These are phyloP conservation scores for Blastobotrys peoriensis DNA, from an alignment of 805 yeast genomes.

Conservation along the genomic window DNA sequence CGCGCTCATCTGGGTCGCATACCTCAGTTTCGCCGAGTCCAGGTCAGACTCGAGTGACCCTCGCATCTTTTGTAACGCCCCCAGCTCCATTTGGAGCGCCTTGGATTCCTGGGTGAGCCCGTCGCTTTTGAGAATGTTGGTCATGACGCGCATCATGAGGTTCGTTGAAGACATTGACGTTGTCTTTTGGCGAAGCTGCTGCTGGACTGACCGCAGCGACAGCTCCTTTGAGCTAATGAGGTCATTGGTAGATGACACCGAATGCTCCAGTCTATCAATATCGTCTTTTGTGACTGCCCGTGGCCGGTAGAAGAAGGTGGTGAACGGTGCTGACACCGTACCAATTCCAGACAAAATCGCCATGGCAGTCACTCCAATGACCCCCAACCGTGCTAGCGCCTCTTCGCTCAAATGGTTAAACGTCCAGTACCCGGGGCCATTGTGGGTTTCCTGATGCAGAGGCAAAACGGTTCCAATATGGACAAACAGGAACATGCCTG, in stretches of 20 bases:
- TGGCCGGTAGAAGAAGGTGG: conserved; percentile 28
- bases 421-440: not conserved
- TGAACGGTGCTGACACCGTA: conserved; percentile 36
- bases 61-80: conserved; percentile 29
- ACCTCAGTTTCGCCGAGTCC: conserved; percentile 19
- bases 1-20: conserved; percentile 21
- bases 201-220: conserved; percentile 17
- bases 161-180: conserved; percentile 23
- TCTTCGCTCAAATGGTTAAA: conserved; percentile 14
- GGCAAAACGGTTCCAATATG: conserved; percentile 26
- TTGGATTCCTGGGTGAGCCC: conserved; percentile 15
- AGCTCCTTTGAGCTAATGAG: conserved; percentile 25
- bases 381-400: conserved; percentile 31
- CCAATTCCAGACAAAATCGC: conserved; percentile 37
- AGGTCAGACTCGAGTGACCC: conserved; percentile 30
- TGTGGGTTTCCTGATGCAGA: conserved; percentile 7
- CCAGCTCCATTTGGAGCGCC: conserved; percentile 27
- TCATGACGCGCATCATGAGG: conserved; percentile 24
- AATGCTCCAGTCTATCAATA: conserved; percentile 24
- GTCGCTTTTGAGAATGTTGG: conserved; percentile 22
- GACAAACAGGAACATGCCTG: conserved; percentile 25
- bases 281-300: conserved; percentile 27
- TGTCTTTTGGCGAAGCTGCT: conserved; percentile 17
- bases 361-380: conserved; percentile 38
- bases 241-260: conserved; percentile 28